These are phyloP conservation scores for Gnaphalium uliginosum DNA, from an alignment of 129 eudicot genomes.

Conservation along the genomic window DNA sequence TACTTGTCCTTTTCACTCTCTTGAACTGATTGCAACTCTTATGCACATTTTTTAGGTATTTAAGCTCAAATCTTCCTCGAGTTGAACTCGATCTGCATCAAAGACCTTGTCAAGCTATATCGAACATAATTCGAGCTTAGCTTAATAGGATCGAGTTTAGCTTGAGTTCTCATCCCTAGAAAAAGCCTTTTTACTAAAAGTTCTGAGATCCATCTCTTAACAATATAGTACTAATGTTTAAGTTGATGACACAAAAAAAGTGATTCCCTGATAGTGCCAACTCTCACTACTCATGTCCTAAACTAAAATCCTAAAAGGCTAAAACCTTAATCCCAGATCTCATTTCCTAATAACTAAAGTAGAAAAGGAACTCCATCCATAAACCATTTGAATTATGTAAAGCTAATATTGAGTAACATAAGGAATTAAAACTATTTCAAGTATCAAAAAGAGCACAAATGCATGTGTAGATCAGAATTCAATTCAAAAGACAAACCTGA, in stretches of 20 bases:
- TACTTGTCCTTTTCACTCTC: background rate
- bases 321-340: conserved; percentile 22
- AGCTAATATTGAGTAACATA: background rate
- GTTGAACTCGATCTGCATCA: background rate
- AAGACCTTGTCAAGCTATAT: background rate
- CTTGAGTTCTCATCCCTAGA: background rate
- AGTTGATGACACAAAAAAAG: too few relatives aligned
- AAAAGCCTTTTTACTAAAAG: background rate
- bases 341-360: conserved; percentile 4
- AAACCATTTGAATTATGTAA: background rate
- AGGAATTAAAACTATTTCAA: background rate
- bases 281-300: background rate
- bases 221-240: background rate
- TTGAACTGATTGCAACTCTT: background rate
- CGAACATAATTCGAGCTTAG: background rate
- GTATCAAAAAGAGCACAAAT: background rate
- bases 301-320: background rate
- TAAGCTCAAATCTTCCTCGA: background rate
- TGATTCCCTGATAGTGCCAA: background rate
- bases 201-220: background rate
- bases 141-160: background rate
- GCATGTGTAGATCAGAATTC: background rate
- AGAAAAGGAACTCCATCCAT: background rate
- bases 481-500: conserved; percentile 34
- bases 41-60: background rate